phyloP scores from a whole-genome alignment of 495 filamentous ascomycete species.

The Pyronema omphalodes region DNA sequence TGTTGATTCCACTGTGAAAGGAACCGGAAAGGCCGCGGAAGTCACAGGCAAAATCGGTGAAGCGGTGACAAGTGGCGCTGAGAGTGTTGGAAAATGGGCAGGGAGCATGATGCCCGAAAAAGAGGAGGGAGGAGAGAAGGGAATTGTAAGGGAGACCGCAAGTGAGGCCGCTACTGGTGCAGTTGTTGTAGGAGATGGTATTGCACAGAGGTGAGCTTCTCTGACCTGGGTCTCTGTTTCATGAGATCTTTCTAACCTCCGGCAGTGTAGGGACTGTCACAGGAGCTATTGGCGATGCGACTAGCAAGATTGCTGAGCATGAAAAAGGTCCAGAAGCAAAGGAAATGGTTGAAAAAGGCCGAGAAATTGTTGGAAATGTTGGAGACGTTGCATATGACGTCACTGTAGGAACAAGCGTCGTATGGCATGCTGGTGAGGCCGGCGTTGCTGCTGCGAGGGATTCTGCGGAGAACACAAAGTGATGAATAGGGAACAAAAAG shows the following conservation, averaged over 20 bases:
- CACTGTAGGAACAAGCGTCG: constrained; percentile 9
- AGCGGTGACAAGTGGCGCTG: constrained; percentile 9
- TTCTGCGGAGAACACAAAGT: background rate
- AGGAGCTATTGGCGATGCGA: constrained; percentile 1
- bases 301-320: constrained; percentile 1
- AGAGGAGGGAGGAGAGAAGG: background rate
- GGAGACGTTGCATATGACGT: constrained; percentile 2
- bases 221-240: background rate
- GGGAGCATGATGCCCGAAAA: constrained; percentile 5
- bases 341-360: constrained; percentile 4
- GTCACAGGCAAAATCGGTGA: constrained; percentile 6
- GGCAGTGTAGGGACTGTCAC: constrained; percentile 3
- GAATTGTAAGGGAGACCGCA: constrained; percentile 6
- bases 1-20: background rate
- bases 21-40: constrained; percentile 6
- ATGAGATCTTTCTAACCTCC: background rate
- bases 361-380: constrained; percentile 3
- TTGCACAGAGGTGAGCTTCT: constrained; percentile 5
- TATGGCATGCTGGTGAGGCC: constrained; percentile 13
- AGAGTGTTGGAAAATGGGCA: constrained; percentile 10
- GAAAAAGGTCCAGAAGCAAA: constrained; percentile 9
- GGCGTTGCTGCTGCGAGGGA: constrained; percentile 9
- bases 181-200: background rate
- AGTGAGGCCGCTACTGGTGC: constrained; percentile 4
- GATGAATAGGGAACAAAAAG: too few relatives aligned